A percentile compares a stretch with the other conserved stretches of the same genome.
These are phyloP conservation scores for Tulasnella sp. DNA, from an alignment of 768 basidiomycete species.

Conservation along the genomic window DNA sequence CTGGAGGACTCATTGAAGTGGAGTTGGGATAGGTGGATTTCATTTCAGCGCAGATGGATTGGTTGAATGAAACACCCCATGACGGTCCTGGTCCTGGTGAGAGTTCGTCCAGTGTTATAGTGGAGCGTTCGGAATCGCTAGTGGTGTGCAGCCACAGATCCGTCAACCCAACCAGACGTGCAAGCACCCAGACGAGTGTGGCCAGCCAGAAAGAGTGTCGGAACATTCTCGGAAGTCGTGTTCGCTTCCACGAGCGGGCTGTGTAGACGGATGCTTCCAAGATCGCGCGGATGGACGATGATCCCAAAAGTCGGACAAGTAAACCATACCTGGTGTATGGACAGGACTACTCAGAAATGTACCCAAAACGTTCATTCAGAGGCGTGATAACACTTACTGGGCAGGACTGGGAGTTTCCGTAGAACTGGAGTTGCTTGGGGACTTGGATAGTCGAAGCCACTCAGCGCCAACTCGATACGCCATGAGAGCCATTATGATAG, in stretches of 20 bases:
- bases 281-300: background rate
- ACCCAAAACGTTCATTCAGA: background rate
- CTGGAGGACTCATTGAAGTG: no score
- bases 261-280: background rate
- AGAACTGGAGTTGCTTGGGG: background rate
- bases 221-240: background rate
- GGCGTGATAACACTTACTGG: background rate
- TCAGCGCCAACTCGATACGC: background rate
- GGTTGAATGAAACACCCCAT: no score
- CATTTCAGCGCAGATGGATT: no score
- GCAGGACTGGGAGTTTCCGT: background rate
- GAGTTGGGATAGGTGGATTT: no score
- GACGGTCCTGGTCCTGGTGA: no score
- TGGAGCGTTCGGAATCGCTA: no score
- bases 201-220: background rate
- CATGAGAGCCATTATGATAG: background rate
- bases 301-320: background rate
- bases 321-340: background rate
- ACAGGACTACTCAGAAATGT: background rate
- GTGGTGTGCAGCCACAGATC: no score
- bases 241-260: background rate
- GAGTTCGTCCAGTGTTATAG: no score
- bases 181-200: background rate
- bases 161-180: background rate
- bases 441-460: background rate